Evolutionary conservation across 345 rosid species (phyloP).

Genomic region (Murraya paniculata): DNA sequence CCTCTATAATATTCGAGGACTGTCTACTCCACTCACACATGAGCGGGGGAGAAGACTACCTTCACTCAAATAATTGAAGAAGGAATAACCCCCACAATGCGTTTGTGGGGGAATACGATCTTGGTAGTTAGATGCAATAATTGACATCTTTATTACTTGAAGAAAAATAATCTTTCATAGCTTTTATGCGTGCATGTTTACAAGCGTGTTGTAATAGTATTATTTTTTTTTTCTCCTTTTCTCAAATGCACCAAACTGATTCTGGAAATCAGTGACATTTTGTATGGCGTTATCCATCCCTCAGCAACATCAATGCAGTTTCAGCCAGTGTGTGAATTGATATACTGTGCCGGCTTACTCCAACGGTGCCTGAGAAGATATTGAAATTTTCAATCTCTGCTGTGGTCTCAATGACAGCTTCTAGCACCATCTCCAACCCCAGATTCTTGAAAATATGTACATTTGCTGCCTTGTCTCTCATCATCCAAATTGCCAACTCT

Average conservation of each 20-base stretch:
- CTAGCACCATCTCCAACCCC: conserved; percentile 55
- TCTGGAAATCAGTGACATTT: background rate
- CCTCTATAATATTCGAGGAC: too few species aligned
- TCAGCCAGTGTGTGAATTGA: conserved; percentile 64
- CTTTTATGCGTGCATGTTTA: background rate
- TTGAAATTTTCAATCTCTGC: conserved; percentile 76
- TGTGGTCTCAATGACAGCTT: conserved; percentile 63
- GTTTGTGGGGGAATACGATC: too few species aligned
- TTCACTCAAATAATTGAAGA: too few species aligned
- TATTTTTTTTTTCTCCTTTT: background rate
- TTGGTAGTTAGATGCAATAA: background rate
- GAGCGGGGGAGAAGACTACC: too few species aligned
- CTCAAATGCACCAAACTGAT: too few species aligned
- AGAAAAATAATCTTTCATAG: conserved; percentile 13
- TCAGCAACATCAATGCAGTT: conserved; percentile 46
- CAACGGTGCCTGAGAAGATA: conserved; percentile 73
- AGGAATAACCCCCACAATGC: too few species aligned
- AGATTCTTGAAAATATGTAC: conserved; percentile 33
- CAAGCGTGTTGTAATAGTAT: background rate
- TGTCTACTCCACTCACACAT: too few species aligned
- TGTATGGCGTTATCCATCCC: conserved; percentile 6
- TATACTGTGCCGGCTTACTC: conserved; percentile 60
- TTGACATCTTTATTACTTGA: conserved; percentile 10
- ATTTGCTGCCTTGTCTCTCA: conserved; percentile 44
- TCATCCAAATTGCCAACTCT: conserved; percentile 83